Conservation (phyloP, 2,329 filamentous ascomycete species). For the Hansfordia pulvinata region DNA sequence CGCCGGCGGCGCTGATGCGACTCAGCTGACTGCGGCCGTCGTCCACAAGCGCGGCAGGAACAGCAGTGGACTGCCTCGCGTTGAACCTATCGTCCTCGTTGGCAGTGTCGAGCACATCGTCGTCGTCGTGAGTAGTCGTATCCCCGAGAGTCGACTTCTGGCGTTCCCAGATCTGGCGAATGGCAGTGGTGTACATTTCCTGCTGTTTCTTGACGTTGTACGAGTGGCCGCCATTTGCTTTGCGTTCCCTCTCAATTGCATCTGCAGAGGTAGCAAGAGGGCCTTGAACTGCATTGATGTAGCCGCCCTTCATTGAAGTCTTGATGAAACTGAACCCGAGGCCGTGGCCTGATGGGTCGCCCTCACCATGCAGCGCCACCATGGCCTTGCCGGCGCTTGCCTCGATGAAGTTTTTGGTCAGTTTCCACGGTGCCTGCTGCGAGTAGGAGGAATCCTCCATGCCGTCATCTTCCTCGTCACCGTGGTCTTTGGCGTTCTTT, state of each 20-base stretch:
- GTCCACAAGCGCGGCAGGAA: constrained; percentile 53
- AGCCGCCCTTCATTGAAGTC: constrained; percentile 97
- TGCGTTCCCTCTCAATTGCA: constrained; percentile 75
- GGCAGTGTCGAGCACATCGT: constrained; percentile 42
- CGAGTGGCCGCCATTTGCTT: constrained; percentile 83
- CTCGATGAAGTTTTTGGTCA: constrained; percentile 90
- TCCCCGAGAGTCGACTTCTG: constrained; percentile 72
- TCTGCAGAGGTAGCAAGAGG: constrained; percentile 59
- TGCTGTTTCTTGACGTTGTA: constrained; percentile 97
- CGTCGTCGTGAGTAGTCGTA: constrained; percentile 50
- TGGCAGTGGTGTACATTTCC: constrained; percentile 80
- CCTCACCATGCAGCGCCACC: constrained; percentile 86
- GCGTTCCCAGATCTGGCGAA: constrained; percentile 82
- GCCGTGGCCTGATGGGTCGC: constrained; percentile 85
- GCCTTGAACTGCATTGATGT: constrained; percentile 64
- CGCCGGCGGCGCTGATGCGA: constrained; percentile 54
- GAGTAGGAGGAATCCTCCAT: constrained; percentile 64
- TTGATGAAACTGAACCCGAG: constrained; percentile 95
- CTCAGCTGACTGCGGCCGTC: constrained; percentile 74
- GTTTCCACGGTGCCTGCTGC: constrained; percentile 90
- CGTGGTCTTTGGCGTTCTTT: constrained; percentile 40
- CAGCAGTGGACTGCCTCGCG: constrained; percentile 55
- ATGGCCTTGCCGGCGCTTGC: constrained; percentile 92
- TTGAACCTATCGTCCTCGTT: constrained; percentile 60
- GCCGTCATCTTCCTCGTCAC: constrained; percentile 54